These are phyloP conservation scores for Gossypium herbaceum DNA, from an alignment of 345 rosid genomes.

Conservation along the genomic window DNA sequence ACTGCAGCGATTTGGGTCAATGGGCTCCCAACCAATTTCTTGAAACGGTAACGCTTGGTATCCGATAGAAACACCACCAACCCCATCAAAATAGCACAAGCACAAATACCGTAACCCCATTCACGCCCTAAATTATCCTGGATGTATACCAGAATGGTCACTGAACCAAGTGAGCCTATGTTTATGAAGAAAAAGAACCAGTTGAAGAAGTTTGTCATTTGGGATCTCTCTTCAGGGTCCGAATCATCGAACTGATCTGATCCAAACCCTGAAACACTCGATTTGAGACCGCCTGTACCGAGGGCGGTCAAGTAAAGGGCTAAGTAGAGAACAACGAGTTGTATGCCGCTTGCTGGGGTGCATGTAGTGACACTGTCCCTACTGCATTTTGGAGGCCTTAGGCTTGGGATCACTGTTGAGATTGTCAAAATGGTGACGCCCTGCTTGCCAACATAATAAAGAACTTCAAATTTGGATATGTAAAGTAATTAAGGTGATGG, in stretches of 20 bases:
- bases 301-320: slow-evolving; percentile 81
- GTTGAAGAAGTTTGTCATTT: slow-evolving; percentile 74
- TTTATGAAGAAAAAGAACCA: slow-evolving; percentile 93
- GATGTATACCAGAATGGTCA: slow-evolving; percentile 81
- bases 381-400: slow-evolving; percentile 71
- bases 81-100: slow-evolving; percentile 58
- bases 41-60: slow-evolving; percentile 79
- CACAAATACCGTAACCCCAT: slow-evolving; percentile 90
- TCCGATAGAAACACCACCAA: slow-evolving; percentile 61
- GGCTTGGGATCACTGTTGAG: slow-evolving; percentile 71
- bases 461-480: neutral
- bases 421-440: slow-evolving; percentile 76
- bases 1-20: slow-evolving; percentile 83
- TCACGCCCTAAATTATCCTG: slow-evolving; percentile 77
- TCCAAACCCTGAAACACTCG: slow-evolving; percentile 93
- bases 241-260: slow-evolving; percentile 90
- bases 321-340: slow-evolving; percentile 57
- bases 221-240: slow-evolving; percentile 50
- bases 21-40: slow-evolving; percentile 83
- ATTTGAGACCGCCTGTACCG: slow-evolving; percentile 91
- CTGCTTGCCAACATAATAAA: slow-evolving; percentile 29
- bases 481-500: neutral
- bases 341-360: slow-evolving; percentile 52
- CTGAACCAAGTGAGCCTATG: slow-evolving; percentile 75
- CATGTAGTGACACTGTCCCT: slow-evolving; percentile 35